Evolutionary conservation across 495 filamentous ascomycete species (phyloP).

Genomic region (Aspergillus saccharolyticus): DNA sequence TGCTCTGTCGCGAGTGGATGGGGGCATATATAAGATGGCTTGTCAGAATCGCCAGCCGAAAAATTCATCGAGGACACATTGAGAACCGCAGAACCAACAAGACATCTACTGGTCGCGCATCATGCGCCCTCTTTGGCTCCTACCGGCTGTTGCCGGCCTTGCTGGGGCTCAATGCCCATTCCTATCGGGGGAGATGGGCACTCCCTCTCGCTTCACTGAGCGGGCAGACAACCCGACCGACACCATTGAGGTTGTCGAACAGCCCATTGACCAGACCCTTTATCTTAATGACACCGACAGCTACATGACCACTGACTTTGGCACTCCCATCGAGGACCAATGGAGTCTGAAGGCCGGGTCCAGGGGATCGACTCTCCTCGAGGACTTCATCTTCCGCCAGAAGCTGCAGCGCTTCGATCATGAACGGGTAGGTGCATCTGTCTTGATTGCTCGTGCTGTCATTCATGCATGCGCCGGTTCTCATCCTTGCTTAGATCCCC

Average conservation of each 20-base stretch:
- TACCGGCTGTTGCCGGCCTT: slow-evolving; percentile 1
- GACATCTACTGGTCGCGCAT: too few species aligned
- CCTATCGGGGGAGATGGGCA: background rate
- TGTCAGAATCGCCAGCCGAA: too few species aligned
- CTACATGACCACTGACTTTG: slow-evolving; percentile 64
- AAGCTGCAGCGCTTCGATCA: slow-evolving; percentile 78
- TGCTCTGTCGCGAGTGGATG: background rate
- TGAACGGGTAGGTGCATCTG: slow-evolving; percentile 43
- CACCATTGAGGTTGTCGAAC: slow-evolving; percentile 29
- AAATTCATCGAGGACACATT: too few species aligned
- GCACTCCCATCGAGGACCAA: slow-evolving; percentile 63
- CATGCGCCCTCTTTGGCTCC: slow-evolving; percentile 1
- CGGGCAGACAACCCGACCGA: slow-evolving; percentile 5
- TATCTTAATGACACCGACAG: slow-evolving; percentile 56
- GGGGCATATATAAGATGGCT: background rate
- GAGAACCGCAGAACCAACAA: too few species aligned
- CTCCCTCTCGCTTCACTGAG: background rate
- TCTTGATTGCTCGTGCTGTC: slow-evolving; percentile 11
- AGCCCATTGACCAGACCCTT: slow-evolving; percentile 44
- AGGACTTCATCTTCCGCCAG: slow-evolving; percentile 74
- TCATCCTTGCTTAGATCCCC: slow-evolving; percentile 28
- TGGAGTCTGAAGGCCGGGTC: slow-evolving; percentile 61
- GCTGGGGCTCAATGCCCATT: slow-evolving; percentile 3
- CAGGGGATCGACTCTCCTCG: slow-evolving; percentile 64
- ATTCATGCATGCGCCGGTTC: background rate